Evolutionary conservation across 1,139 yeast species (phyloP).

Genomic region (Sugiyamaella pinicola): DNA sequence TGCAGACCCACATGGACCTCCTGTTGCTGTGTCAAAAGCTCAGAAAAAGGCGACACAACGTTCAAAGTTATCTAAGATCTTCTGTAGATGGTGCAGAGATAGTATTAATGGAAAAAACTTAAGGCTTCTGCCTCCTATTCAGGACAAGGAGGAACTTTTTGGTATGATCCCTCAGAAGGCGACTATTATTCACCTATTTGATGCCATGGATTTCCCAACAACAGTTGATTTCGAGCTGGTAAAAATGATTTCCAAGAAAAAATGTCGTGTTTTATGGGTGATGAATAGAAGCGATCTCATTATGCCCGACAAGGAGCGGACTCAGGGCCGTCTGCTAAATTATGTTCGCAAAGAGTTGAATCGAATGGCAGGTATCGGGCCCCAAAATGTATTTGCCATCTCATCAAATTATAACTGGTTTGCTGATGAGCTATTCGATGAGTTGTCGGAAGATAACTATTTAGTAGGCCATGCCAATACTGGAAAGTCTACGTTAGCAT

Average conservation of each 20-base stretch:
- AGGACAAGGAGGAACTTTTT: conserved; percentile 36
- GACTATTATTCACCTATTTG: conserved; percentile 60
- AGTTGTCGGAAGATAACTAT: conserved; percentile 52
- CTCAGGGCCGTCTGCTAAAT: conserved; percentile 46
- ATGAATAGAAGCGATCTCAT: conserved; percentile 63
- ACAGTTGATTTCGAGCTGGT: conserved; percentile 50
- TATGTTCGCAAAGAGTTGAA: conserved; percentile 52
- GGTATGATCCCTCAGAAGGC: conserved; percentile 52
- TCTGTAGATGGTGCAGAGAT: conserved; percentile 29
- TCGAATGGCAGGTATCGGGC: conserved; percentile 44
- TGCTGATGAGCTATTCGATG: conserved; percentile 42
- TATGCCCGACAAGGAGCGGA: conserved; percentile 43
- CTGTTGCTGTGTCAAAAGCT: conserved; percentile 12
- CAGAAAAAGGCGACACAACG: conserved; percentile 22
- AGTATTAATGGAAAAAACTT: conserved; percentile 21
- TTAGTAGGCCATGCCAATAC: conserved; percentile 73
- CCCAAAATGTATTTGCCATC: conserved; percentile 51
- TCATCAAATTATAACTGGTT: conserved; percentile 61
- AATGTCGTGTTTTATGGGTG: conserved; percentile 49
- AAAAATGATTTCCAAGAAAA: conserved; percentile 42
- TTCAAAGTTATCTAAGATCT: conserved; percentile 18
- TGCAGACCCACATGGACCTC: conserved; percentile 21
- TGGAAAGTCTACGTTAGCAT: conserved; percentile 67
- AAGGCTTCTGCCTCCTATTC: conserved; percentile 26
- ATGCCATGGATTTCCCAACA: conserved; percentile 72